Evolutionary conservation across 495 filamentous ascomycete species (phyloP), one percentile per base, ranked within the genome.

Genomic region (Elasticomyces elasticus): DNA sequence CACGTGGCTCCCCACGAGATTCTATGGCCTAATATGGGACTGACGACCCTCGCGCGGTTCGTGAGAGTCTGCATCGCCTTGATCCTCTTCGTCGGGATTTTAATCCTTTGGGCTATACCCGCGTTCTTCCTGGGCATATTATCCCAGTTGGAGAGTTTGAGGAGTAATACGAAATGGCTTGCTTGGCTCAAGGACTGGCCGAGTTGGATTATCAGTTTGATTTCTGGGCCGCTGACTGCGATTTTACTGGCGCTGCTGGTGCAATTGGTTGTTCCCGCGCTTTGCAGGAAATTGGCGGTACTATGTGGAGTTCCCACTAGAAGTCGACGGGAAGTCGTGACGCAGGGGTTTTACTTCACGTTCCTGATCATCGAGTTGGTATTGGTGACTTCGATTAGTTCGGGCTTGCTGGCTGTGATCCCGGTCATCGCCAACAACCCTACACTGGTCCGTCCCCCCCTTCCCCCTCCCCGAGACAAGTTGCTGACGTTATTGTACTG

Each of bases 361-460:
- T 54, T 54, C 41, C 41, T 54, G 7, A 33, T 55, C 52, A 55
- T 55, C 52, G 52, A 49, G 45, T 26, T 55, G 7, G 43, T 55
- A 5, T 31, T 55, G 15, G 46, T 50, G 13, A 55, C 52, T 19
- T 55, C 51, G 10, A 54, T 55, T n/a, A 24, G 26, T 15, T 49
- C 52, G 13, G 45, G 52, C 4, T 13, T 50, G 26, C 15, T 50
- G 17, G 52, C 52, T 5, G 25, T 26, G 11, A 46, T 60, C 28
- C 30, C 30, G 5, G 26, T 56, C 5, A 31, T 65, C 15, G 5
- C 58, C 19, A 26, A 61, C 19, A 42, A 47, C 45, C 45, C 51
- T 1, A 31, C 51, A 11, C 57, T 42, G 2, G n/a, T n/a, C n/a
- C n/a, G n/a, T n/a, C n/a, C n/a, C n/a, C n/a, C n/a, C n/a, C n/a